phyloP scores from a whole-genome alignment of 768 basidiomycete genomes.

The Melanogaster broomeanus region DNA sequence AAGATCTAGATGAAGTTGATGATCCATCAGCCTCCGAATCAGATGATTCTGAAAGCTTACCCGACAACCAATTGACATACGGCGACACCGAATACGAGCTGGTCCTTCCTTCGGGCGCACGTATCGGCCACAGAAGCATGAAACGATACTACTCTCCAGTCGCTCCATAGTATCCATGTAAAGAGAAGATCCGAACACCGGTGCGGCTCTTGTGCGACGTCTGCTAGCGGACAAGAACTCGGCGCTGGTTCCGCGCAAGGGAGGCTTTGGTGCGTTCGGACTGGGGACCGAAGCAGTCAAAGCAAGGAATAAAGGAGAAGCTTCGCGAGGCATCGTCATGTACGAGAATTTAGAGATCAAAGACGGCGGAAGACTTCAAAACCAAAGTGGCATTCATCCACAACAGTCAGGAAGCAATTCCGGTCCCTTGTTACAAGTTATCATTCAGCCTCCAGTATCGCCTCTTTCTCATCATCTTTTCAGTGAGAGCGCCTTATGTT shows the following conservation, averaged over 20 bases:
- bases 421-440: constrained; percentile 67
- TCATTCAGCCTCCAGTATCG: not conserved
- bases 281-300: constrained; percentile 80
- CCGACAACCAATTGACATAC: constrained; percentile 62
- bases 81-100: constrained; percentile 86
- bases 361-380: constrained; percentile 80
- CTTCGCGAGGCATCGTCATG: constrained; percentile 84
- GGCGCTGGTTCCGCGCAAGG: constrained; percentile 80
- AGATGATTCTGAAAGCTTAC: constrained; percentile 42
- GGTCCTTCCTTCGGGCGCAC: constrained; percentile 88
- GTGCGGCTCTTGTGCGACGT: constrained; percentile 73
- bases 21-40: constrained; percentile 44
- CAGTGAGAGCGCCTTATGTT: too few species aligned
- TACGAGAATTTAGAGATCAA: constrained; percentile 82
- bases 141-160: constrained; percentile 85
- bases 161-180: constrained; percentile 51
- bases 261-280: constrained; percentile 88
- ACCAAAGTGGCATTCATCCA: constrained; percentile 77
- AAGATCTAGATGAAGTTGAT: constrained; percentile 31
- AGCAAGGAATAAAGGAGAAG: constrained; percentile 94
- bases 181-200: constrained; percentile 70
- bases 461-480: not conserved
- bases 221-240: constrained; percentile 82
- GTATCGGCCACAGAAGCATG: constrained; percentile 91
- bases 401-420: constrained; percentile 88